Base-by-base conservation (phyloP, 805 yeast genomes). In the Yarrowia hollandica region DNA sequence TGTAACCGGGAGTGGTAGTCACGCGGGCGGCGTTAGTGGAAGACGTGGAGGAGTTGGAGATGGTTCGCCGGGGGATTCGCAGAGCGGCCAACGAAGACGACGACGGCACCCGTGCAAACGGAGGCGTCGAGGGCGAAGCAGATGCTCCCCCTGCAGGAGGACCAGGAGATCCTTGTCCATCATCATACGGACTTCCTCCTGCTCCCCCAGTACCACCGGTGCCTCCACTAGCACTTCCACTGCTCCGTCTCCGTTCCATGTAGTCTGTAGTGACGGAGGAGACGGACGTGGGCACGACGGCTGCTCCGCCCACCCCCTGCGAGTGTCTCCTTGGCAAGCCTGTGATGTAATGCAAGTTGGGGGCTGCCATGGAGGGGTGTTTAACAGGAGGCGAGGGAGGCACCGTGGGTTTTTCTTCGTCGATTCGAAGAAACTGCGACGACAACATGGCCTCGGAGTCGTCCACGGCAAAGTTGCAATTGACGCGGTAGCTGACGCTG, bases 401-500 rank as follows among this genome's bases (percentile, higher is more conserved):
- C 7, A 25, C 33, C 21, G 15, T 22, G n/a, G 25, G 64, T 19
- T 30, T 41, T 21, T 42, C 64, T 41, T 67, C 66, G 64, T 82
- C 88, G 65, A 81, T 69, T 44, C 73, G 73, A 25, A 77, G 69
- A 66, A 85, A 82, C 62, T 82, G 85, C 42, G 77, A 77, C 5
- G 88, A 80, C 22, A 85, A 70, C 5, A 83, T 70, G 60, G 82
- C 83, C 65, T 88, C 94, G 38, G 81, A 81, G 64, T 85, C 90
- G 62, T 78, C 81, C 10, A 90, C 74, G 35, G 79, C 74, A 71
- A 92, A 92, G 46, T 81, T 79, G 62, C 83, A 77, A 67, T 90
- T 86, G 35, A 76, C 78, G 60, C 99, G 78, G 67, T 87, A 92
- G 1, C 95, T 85, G 0, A 89, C 94, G 0, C 94, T 82, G 6